Conservation (phyloP, 345 rosid species). For the Diplotaxis tenuifolia region DNA sequence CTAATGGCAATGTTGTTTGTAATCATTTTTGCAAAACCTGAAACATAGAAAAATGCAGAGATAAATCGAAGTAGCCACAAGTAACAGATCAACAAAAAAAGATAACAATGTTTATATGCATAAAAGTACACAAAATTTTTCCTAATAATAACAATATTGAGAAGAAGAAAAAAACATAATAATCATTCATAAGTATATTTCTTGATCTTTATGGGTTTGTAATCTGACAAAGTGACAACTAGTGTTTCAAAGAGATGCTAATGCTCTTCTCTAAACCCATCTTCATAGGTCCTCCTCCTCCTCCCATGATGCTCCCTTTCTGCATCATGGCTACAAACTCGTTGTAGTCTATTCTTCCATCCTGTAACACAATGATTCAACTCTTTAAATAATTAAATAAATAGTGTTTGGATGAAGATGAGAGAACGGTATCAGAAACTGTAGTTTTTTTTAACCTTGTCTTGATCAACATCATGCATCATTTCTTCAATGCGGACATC, state of each 20-base stretch:
- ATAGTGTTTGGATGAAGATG: not conserved
- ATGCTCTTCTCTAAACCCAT: too few species aligned
- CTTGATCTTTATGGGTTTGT: not conserved
- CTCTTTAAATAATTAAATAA: too few species aligned
- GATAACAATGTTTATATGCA: not conserved
- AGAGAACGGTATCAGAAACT: not conserved
- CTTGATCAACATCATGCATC: too few species aligned
- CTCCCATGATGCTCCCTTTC: too few species aligned
- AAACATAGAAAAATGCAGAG: not conserved
- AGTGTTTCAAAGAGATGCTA: constrained; percentile 50
- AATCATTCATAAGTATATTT: constrained; percentile 5
- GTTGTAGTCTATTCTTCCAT: constrained; percentile 75
- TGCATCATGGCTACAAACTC: constrained; percentile 87
- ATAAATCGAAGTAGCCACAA: not conserved
- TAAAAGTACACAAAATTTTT: not conserved
- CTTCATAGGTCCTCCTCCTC: too few species aligned
- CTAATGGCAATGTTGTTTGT: not conserved
- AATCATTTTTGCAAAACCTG: not conserved
- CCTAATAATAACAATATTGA: constrained; percentile 14
- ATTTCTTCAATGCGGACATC: too few species aligned
- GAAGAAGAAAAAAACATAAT: constrained; percentile 18
- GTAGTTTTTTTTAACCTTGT: constrained; percentile 60
- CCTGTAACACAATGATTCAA: constrained; percentile 42
- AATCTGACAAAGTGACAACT: constrained; percentile 23
- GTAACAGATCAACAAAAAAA: not conserved